A percentile compares a stretch with the other conserved stretches of the same genome.
Conservation (phyloP, 2,329 filamentous ascomycete genomes). For the Neophaeococcomyces mojaviensis region DNA sequence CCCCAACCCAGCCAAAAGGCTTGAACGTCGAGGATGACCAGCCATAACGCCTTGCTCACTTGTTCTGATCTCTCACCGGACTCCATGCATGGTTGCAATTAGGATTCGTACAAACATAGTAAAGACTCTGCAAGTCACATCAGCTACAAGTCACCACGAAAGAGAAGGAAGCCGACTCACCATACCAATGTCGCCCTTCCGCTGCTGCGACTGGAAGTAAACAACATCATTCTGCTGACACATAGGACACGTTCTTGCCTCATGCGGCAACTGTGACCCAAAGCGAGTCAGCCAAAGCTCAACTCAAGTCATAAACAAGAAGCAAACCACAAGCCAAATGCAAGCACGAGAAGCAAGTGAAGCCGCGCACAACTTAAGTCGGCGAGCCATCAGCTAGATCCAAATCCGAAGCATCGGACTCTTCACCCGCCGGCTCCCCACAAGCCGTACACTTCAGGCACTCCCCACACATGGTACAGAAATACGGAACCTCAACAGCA, state of each 20-base stretch:
- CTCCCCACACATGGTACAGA: constrained; percentile 54
- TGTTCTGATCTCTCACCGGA: constrained; percentile 28
- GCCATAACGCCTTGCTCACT: constrained; percentile 14
- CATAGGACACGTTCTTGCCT: constrained; percentile 74
- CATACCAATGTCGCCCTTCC: constrained; percentile 96
- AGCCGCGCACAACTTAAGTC: constrained; percentile 1
- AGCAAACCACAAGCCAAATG: constrained; percentile 5
- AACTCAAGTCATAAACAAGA: constrained; percentile 13
- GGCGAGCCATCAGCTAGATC: constrained; percentile 6
- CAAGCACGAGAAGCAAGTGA: neutral
- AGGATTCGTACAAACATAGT: constrained; percentile 75
- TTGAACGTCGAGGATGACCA: neutral
- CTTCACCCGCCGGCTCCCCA: constrained; percentile 37
- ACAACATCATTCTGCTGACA: constrained; percentile 87
- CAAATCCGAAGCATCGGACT: constrained; percentile 6
- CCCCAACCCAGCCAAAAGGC: neutral
- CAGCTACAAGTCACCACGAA: constrained; percentile 10
- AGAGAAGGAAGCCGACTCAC: constrained; percentile 46
- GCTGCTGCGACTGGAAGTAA: constrained; percentile 98
- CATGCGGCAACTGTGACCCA: constrained; percentile 70
- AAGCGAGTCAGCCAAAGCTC: constrained; percentile 25
- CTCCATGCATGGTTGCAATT: constrained; percentile 73
- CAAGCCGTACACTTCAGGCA: constrained; percentile 49
- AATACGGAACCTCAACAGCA: constrained; percentile 31
- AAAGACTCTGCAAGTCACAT: constrained; percentile 61